Conservation (phyloP, 768 basidiomycete genomes). For the Mycena haematopus region DNA sequence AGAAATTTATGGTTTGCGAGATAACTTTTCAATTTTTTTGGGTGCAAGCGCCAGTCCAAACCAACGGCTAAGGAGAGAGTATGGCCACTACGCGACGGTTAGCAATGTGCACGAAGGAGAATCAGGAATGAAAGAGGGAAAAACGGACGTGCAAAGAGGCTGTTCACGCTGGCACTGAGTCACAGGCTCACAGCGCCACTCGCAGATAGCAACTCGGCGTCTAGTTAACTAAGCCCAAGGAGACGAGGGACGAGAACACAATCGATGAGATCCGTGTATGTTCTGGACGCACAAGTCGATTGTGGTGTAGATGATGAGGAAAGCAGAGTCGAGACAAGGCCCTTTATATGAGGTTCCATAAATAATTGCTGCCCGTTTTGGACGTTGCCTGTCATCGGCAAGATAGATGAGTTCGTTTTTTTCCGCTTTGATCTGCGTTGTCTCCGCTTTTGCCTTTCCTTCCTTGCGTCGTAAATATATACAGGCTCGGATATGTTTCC, state of each 20-base stretch:
- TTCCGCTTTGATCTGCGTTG: not conserved
- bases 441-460: not conserved
- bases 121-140: not conserved
- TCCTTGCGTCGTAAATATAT: too few relatives aligned
- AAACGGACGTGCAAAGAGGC: constrained; percentile 8
- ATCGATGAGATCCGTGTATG: not conserved
- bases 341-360: not conserved
- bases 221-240: constrained; percentile 9
- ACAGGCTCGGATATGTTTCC: not conserved
- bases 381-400: not conserved
- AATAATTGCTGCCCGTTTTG: constrained; percentile 1
- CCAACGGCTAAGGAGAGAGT: not conserved
- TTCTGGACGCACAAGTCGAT: not conserved
- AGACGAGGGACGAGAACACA: constrained; percentile 1
- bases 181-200: not conserved
- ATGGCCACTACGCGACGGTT: constrained; percentile 5
- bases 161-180: constrained; percentile 15
- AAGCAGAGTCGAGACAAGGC: not conserved
- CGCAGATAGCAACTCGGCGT: constrained; percentile 7
- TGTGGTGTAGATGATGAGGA: not conserved
- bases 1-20: not conserved
- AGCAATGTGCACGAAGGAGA: not conserved
- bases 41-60: constrained; percentile 9
- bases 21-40: constrained; percentile 15
- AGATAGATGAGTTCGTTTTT: not conserved